A percentile compares a stretch with the other conserved stretches of the same genome.
phyloP scores from a whole-genome alignment of 2,329 filamentous ascomycete species.

The Rhexocercosporidium sp. region DNA sequence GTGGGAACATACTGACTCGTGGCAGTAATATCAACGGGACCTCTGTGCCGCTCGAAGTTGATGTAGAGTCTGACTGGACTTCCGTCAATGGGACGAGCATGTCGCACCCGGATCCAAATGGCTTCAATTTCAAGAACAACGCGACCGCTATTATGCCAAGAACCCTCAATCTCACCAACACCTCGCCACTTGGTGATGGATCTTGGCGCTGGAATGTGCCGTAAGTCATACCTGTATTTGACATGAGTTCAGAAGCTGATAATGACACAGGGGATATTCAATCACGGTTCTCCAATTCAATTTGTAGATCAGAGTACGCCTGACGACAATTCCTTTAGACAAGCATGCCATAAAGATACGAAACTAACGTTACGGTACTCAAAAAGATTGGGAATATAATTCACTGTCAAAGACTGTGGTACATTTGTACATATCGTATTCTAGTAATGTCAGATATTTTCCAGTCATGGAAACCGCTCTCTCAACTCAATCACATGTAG shows the following conservation, averaged over 20 bases:
- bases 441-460: too few species aligned
- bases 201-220: conserved; percentile 32
- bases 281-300: conserved; percentile 34
- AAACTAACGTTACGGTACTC: too few species aligned
- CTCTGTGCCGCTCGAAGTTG: conserved; percentile 20
- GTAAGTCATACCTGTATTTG: conserved; percentile 18
- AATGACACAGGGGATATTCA: conserved; percentile 25
- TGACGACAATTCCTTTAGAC: not conserved
- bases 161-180: conserved; percentile 27
- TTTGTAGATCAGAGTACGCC: not conserved
- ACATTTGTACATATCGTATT: too few species aligned
- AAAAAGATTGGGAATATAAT: too few species aligned
- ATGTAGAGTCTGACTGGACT: conserved; percentile 25
- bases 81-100: conserved; percentile 33
- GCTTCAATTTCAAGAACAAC: conserved; percentile 34
- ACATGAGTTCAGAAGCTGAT: not conserved
- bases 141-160: conserved; percentile 26
- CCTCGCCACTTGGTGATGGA: conserved; percentile 15
- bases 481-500: not conserved
- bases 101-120: conserved; percentile 27
- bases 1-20: not conserved
- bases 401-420: too few species aligned
- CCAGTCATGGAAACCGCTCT: not conserved
- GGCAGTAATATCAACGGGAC: conserved; percentile 29
- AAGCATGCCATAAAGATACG: not conserved